These are phyloP conservation scores for Moricandia arvensis DNA, from an alignment of 345 rosid species.

Conservation along the genomic window DNA sequence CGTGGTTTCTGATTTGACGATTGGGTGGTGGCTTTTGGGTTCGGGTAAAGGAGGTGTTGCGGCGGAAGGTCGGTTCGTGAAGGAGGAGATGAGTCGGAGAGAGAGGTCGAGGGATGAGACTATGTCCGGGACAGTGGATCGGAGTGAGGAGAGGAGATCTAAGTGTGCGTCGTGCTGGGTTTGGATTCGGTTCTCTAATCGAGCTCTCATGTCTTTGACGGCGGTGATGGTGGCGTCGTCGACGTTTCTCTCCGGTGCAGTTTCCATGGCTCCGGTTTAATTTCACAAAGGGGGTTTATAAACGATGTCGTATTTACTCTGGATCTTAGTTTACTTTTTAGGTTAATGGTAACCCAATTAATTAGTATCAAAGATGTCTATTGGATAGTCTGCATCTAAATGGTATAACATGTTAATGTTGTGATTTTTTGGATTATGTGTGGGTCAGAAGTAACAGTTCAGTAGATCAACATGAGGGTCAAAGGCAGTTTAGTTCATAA, in stretches of 20 bases:
- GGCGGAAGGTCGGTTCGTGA: slow-evolving; percentile 60
- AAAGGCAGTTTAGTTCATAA: no score
- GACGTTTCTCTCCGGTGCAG: slow-evolving; percentile 37
- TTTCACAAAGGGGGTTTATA: no score
- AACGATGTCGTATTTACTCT: no score
- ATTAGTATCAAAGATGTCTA: no score
- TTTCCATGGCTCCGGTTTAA: slow-evolving; percentile 36
- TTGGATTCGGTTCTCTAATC: slow-evolving; percentile 67
- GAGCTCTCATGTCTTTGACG: slow-evolving; percentile 58
- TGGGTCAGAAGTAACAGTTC: no score
- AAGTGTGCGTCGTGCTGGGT: slow-evolving; percentile 59
- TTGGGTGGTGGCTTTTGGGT: slow-evolving; percentile 39
- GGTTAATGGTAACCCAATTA: no score
- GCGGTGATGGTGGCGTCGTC: slow-evolving; percentile 39
- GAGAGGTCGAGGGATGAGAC: slow-evolving; percentile 39
- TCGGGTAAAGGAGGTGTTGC: slow-evolving; percentile 71
- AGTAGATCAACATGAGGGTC: no score
- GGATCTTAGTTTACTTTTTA: no score
- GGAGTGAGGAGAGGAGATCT: neutral
- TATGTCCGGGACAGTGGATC: neutral
- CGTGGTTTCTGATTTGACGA: slow-evolving; percentile 4
- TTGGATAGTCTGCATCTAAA: no score
- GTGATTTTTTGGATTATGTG: no score
- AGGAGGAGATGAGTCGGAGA: slow-evolving; percentile 64
- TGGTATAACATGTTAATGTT: no score